A percentile compares a stretch with the other conserved stretches of the same genome.
Conservation (phyloP, 768 basidiomycete genomes). For the Sistotremastrum niveocremeum region DNA sequence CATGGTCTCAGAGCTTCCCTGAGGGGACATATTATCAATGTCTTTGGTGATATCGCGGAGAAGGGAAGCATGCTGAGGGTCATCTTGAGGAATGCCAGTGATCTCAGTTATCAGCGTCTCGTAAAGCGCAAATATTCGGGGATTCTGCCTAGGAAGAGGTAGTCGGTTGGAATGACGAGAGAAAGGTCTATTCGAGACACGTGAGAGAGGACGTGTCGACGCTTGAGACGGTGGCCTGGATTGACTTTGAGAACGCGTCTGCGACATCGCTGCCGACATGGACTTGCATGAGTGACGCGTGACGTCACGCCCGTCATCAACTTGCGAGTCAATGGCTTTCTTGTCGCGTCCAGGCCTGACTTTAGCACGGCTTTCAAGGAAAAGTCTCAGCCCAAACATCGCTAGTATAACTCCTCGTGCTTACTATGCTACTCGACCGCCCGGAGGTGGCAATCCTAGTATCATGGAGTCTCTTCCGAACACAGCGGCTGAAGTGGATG, state of each 20-base stretch:
- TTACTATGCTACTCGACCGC: conserved; percentile 19
- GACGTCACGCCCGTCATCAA: background rate
- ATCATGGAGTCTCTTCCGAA: conserved; percentile 12
- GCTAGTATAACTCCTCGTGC: conserved; percentile 10
- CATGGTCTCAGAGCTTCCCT: background rate
- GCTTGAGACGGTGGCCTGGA: conserved; percentile 1
- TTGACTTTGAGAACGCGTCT: conserved; percentile 12
- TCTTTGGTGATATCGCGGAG: background rate
- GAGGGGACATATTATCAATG: background rate
- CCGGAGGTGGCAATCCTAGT: conserved; percentile 10
- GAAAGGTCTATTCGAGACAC: conserved; percentile 16
- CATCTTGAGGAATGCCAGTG: conserved; percentile 6
- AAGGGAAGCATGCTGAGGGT: conserved; percentile 7
- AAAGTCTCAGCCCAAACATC: conserved; percentile 1
- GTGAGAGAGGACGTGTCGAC: conserved; percentile 3
- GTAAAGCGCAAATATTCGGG: conserved; percentile 39
- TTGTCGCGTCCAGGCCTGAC: conserved; percentile 4
- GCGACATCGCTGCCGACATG: background rate
- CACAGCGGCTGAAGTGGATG: conserved; percentile 11
- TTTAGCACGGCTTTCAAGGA: background rate
- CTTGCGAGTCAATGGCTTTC: background rate
- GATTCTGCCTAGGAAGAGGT: conserved; percentile 32
- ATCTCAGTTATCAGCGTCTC: conserved; percentile 33
- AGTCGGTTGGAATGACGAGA: conserved; percentile 28
- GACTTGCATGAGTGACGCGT: conserved; percentile 1